Conservation (phyloP, 768 basidiomycete species). For the Brasilioporus rufonigricans region DNA sequence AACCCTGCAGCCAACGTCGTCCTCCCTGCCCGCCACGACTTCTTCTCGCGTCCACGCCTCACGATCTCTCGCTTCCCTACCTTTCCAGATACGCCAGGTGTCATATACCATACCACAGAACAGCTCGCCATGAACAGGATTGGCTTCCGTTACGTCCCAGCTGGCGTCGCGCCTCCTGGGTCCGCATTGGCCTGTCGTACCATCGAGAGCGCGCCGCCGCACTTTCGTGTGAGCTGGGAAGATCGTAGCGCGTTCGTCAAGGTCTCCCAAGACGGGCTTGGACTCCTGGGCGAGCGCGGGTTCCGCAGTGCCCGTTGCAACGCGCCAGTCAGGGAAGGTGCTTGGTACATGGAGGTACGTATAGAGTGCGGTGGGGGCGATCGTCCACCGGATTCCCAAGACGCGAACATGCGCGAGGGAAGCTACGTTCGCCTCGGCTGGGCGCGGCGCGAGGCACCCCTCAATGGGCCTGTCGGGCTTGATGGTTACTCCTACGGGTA, state of each 20-base stretch:
- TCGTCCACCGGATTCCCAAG: conserved; percentile 36
- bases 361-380: conserved; percentile 75
- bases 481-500: conserved; percentile 93
- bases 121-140: conserved; percentile 70
- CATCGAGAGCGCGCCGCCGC: conserved; percentile 73
- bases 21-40: conserved; percentile 64
- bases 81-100: conserved; percentile 59
- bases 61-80: conserved; percentile 72
- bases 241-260: conserved; percentile 81
- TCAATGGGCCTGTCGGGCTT: conserved; percentile 89
- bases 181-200: conserved; percentile 65
- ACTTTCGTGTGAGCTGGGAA: conserved; percentile 83
- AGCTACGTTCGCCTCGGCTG: conserved; percentile 90
- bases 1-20: conserved; percentile 44
- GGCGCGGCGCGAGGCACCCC: conserved; percentile 87
- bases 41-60: conserved; percentile 66
- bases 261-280: conserved; percentile 75
- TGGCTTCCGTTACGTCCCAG: conserved; percentile 78
- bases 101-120: conserved; percentile 62
- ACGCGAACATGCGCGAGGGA: conserved; percentile 54
- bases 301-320: conserved; percentile 90
- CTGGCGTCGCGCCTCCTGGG: conserved; percentile 64
- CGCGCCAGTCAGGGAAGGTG: conserved; percentile 83
- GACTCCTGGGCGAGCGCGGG: conserved; percentile 79
- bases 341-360: conserved; percentile 92